These are phyloP conservation scores for Trypanosoma avium DNA, from an alignment of 208 protist genomes.

Conservation along the genomic window DNA sequence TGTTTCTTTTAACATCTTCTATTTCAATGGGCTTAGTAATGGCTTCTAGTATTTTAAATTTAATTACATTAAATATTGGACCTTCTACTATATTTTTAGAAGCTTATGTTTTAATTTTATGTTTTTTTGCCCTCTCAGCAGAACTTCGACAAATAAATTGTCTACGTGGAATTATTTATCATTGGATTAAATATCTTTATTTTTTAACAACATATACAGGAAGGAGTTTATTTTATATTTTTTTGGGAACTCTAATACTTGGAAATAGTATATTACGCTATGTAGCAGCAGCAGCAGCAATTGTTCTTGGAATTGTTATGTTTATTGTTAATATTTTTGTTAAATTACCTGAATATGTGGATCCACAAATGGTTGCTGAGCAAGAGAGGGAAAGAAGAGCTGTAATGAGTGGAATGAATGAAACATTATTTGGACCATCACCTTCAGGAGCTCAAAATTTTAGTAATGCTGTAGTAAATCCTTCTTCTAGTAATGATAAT, in stretches of 20 bases:
- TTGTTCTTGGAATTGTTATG: constrained; percentile 60
- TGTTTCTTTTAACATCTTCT: constrained; percentile 36
- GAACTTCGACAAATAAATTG: constrained; percentile 68
- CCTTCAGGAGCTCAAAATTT: not conserved
- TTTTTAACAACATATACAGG: constrained; percentile 67
- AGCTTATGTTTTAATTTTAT: constrained; percentile 67
- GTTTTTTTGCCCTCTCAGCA: constrained; percentile 58
- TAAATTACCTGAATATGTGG: constrained; percentile 55
- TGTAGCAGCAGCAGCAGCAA: constrained; percentile 38
- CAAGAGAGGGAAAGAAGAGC: constrained; percentile 3
- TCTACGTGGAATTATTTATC: constrained; percentile 48
- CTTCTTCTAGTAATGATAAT: not conserved
- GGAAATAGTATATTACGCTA: constrained; percentile 34
- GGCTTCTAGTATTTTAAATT: not conserved
- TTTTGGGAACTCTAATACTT: constrained; percentile 68
- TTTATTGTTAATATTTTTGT: constrained; percentile 49
- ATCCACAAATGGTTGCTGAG: constrained; percentile 28
- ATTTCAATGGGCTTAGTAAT: constrained; percentile 24
- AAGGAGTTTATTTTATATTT: constrained; percentile 72
- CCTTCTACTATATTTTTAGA: constrained; percentile 21
- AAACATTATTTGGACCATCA: not conserved
- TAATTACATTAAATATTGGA: constrained; percentile 1
- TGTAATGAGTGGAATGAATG: not conserved
- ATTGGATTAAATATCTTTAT: constrained; percentile 75
- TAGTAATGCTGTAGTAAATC: not conserved